Evolutionary conservation across 2,329 filamentous ascomycete species (phyloP).

Genomic region (Penicillium sp.): DNA sequence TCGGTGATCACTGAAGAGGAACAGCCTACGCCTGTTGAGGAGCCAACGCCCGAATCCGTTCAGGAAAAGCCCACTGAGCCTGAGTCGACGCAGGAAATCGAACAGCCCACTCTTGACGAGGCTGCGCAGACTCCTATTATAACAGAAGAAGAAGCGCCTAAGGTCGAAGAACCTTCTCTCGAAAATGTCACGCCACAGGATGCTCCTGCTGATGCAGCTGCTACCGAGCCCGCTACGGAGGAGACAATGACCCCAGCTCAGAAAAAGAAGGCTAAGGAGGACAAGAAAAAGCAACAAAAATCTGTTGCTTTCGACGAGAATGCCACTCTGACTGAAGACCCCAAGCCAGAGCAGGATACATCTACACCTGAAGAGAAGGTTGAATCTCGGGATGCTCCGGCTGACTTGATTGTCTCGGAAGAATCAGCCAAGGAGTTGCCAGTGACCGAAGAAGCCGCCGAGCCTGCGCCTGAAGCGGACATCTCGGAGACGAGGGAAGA

Average conservation of each 20-base stretch:
- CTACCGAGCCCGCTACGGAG: slow-evolving; percentile 2
- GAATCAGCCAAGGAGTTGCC: slow-evolving; percentile 2
- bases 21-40: neutral
- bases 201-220: neutral
- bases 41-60: neutral
- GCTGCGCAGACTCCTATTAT: neutral
- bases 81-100: neutral
- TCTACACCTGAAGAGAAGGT: neutral
- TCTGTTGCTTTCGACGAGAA: slow-evolving; percentile 13
- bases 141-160: slow-evolving; percentile 6
- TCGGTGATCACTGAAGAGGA: slow-evolving; percentile 10
- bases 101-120: neutral
- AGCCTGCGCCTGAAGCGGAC: neutral
- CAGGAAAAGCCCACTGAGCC: neutral
- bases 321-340: neutral
- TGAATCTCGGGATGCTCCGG: neutral
- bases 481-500: neutral
- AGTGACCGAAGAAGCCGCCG: neutral
- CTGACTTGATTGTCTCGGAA: neutral
- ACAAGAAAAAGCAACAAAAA: slow-evolving; percentile 19
- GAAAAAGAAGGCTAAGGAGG: slow-evolving; percentile 16
- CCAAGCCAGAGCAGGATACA: slow-evolving; percentile 4
- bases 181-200: neutral
- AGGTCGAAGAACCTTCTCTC: neutral
- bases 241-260: slow-evolving; percentile 14